These are phyloP conservation scores for Neodidymelliopsis sp. DNA, from an alignment of 2,329 filamentous ascomycete genomes.

Conservation along the genomic window DNA sequence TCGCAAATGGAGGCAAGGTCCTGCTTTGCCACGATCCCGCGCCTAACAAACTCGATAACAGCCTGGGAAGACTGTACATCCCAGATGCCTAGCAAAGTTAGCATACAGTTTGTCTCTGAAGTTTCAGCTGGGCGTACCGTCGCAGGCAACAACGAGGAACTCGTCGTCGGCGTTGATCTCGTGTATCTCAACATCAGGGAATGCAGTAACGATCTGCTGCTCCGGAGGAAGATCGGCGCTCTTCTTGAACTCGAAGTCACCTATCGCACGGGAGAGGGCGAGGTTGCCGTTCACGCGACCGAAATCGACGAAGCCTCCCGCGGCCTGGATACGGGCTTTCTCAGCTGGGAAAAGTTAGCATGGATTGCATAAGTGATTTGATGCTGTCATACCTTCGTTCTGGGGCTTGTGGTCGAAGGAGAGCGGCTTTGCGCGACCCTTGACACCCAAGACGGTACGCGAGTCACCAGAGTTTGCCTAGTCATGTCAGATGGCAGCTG, in stretches of 20 bases:
- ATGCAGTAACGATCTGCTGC: slow-evolving; percentile 97
- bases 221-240: slow-evolving; percentile 96
- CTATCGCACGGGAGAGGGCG: slow-evolving; percentile 93
- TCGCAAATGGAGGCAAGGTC: slow-evolving; percentile 94
- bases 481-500: slow-evolving; percentile 23
- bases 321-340: slow-evolving; percentile 93
- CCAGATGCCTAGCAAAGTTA: slow-evolving; percentile 80
- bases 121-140: slow-evolving; percentile 42
- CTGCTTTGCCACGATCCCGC: slow-evolving; percentile 96
- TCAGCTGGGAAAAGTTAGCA: slow-evolving; percentile 68
- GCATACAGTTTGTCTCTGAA: slow-evolving; percentile 1
- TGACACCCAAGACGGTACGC: slow-evolving; percentile 91
- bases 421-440: slow-evolving; percentile 94
- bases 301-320: slow-evolving; percentile 97
- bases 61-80: slow-evolving; percentile 99
- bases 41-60: slow-evolving; percentile 94
- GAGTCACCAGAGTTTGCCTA: slow-evolving; percentile 98
- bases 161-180: slow-evolving; percentile 93
- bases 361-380: background rate
- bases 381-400: slow-evolving; percentile 78
- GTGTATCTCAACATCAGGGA: slow-evolving; percentile 91
- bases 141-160: slow-evolving; percentile 65
- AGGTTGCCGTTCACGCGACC: slow-evolving; percentile 98
- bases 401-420: slow-evolving; percentile 99
- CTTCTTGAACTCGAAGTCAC: slow-evolving; percentile 99